A percentile compares a stretch with the other conserved stretches of the same genome.
phyloP scores from a whole-genome alignment of 164 flowering plant genomes.

The Chimonanthus praecox region DNA sequence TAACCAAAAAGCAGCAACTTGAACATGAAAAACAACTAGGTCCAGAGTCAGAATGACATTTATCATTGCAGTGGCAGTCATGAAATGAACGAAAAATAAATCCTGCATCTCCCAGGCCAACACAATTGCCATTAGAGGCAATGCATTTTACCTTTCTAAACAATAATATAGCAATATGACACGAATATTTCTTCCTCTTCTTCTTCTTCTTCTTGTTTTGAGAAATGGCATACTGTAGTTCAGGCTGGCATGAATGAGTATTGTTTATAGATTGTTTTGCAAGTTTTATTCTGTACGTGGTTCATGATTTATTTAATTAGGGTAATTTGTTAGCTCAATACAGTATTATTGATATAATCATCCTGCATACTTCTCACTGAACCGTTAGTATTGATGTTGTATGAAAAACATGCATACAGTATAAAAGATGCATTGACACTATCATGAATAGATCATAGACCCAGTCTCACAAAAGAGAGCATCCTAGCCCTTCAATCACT shows the following conservation, averaged over 20 bases:
- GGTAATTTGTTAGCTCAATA: neutral
- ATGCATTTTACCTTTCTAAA: neutral
- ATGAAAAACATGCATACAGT: too few relatives aligned
- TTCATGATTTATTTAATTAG: too few relatives aligned
- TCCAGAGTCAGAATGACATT: neutral
- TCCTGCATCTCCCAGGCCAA: neutral
- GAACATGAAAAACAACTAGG: neutral
- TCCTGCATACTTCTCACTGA: too few relatives aligned
- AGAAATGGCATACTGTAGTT: too few relatives aligned
- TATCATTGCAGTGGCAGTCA: too few relatives aligned
- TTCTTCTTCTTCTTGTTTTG: too few relatives aligned
- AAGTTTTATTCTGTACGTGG: too few relatives aligned
- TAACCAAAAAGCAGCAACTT: slow-evolving; percentile 12
- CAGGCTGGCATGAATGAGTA: neutral
- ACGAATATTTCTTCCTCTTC: too few relatives aligned
- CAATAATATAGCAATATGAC: too few relatives aligned
- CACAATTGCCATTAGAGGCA: neutral
- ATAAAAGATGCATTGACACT: neutral
- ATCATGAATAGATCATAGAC: neutral
- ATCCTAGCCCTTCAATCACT: neutral
- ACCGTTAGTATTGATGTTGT: too few relatives aligned
- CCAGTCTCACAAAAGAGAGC: neutral
- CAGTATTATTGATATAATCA: neutral
- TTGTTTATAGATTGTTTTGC: neutral
- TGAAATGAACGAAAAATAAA: too few relatives aligned